Conservation (phyloP, 176 grass and related monocot genomes). For the Zizania latifolia region DNA sequence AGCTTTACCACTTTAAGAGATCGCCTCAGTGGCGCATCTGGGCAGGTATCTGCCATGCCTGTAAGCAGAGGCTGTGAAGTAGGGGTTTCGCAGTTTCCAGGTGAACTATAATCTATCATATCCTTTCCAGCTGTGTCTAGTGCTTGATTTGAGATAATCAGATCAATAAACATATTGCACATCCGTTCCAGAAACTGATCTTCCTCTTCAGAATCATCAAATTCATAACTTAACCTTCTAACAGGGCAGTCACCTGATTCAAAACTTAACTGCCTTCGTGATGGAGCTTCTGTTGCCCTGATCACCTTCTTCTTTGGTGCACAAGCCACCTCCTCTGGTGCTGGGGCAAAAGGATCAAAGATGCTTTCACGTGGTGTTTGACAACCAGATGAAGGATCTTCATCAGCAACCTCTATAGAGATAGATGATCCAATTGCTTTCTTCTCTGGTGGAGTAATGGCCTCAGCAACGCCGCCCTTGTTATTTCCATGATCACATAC, state of each 20-base stretch:
- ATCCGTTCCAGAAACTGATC: constrained; percentile 33
- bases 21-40: constrained; percentile 38
- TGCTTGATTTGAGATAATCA: constrained; percentile 37
- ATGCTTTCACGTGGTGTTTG: constrained; percentile 54
- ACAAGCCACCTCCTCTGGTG: constrained; percentile 26
- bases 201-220: constrained; percentile 30
- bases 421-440: constrained; percentile 24
- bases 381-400: not conserved
- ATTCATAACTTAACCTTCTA: constrained; percentile 25
- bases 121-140: constrained; percentile 11
- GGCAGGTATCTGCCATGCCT: constrained; percentile 50
- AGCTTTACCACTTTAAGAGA: constrained; percentile 28
- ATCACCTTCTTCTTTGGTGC: constrained; percentile 56
- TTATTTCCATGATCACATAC: constrained; percentile 13
- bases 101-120: constrained; percentile 6
- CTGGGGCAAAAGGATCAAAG: constrained; percentile 74
- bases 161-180: constrained; percentile 40
- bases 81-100: constrained; percentile 39
- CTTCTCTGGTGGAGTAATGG: not conserved
- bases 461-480: constrained; percentile 5
- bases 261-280: constrained; percentile 47
- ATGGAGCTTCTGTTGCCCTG: constrained; percentile 18
- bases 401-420: constrained; percentile 16
- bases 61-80: constrained; percentile 33
- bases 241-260: constrained; percentile 27